These are phyloP conservation scores for Saccharomyces pastorianus DNA, from an alignment of 1,139 yeast genomes.

Conservation along the genomic window DNA sequence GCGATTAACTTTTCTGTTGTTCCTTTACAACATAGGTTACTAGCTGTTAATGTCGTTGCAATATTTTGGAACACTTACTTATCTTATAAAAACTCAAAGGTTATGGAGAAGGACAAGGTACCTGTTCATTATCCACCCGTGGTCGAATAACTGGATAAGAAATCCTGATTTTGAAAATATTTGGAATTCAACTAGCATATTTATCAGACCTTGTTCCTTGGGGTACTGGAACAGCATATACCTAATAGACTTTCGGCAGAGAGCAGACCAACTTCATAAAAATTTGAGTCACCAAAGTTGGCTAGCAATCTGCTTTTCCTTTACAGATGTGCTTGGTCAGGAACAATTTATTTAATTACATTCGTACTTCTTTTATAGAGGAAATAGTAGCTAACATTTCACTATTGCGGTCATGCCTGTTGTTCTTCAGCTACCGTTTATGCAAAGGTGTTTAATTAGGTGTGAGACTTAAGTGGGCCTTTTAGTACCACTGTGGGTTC, in stretches of 20 bases:
- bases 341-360: neutral
- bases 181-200: neutral
- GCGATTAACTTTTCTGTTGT: slow-evolving; percentile 58
- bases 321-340: neutral
- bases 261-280: neutral
- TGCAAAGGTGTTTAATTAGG: neutral
- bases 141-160: slow-evolving; percentile 25
- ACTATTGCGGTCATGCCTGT: neutral
- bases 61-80: slow-evolving; percentile 82
- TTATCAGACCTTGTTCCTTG: neutral
- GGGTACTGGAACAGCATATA: neutral
- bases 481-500: neutral
- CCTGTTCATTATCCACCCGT: slow-evolving; percentile 35
- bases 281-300: neutral
- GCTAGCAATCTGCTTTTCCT: neutral
- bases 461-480: neutral
- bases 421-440: neutral
- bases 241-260: neutral
- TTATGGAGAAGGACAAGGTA: slow-evolving; percentile 10
- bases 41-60: slow-evolving; percentile 63
- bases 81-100: slow-evolving; percentile 42
- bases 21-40: slow-evolving; percentile 60
- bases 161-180: neutral
- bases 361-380: neutral
- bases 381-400: neutral